Evolutionary conservation across 352 stramenopile species (phyloP), one percentile per base, ranked within the genome.

Genomic region (Globisporangium rhizosaccharum): DNA sequence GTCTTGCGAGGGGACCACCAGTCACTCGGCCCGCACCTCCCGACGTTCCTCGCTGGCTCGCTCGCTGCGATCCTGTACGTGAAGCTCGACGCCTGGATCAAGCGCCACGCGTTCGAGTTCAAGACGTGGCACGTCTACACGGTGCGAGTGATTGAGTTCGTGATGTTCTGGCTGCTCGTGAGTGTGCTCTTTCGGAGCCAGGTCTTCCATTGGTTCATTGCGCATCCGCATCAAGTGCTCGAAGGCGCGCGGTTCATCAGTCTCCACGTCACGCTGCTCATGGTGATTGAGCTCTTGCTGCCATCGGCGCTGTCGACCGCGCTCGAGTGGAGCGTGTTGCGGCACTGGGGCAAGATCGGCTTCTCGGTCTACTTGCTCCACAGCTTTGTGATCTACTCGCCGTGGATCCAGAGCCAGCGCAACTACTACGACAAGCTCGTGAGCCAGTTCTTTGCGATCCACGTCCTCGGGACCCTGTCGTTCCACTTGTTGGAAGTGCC

Each of bases 361-460:
- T 79, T 71, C 48, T 79, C 71, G 6, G 58, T 74, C 37, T 79
- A 79, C 54, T 37, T 79, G 57, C 60, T 79, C 1, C 71, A 76
- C 60, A 81, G 63, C 54, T 84, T 85, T 56, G 73, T 75, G 42
- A 56, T 72, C 33, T 68, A 72, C 62, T 26, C 49, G 20, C 17
- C 53, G 6, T 56, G 12, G 25, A 37, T 85, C 17, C 41, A 14
- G 15, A 33, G 64, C 18, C 64, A 76, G 59, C 20, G 26, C 10
- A 65, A 72, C 11, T 65, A 59, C 23, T 78, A 77, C 51, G 63
- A 85, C 55, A 60, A 58, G 33, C 33, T 39, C 33, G 33, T 39
- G 33, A 39, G 33, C 10, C 33, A 39, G 15, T 63, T 82, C 49
- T 76, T 76, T 25, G 54, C 53, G 0, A 39, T 39, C 33, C 33